A percentile compares a stretch with the other conserved stretches of the same genome.
These are phyloP conservation scores for Lactarius pseudohatsudake DNA, from an alignment of 768 basidiomycete genomes.

Conservation along the genomic window DNA sequence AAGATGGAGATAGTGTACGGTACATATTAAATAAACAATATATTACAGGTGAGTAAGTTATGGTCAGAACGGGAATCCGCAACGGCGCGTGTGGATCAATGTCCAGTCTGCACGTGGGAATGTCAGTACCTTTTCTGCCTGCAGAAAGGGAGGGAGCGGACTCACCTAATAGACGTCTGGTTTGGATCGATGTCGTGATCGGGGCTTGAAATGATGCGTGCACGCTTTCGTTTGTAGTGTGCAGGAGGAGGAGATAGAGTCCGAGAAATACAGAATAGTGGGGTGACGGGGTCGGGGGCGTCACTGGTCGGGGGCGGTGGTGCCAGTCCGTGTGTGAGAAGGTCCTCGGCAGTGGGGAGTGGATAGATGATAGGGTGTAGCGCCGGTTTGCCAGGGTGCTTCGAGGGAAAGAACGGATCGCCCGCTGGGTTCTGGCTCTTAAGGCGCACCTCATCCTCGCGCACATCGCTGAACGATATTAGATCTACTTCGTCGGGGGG, in stretches of 20 bases:
- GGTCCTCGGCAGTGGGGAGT: constrained; percentile 15
- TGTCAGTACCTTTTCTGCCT: constrained; percentile 4
- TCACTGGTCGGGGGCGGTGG: not conserved
- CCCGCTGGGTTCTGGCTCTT: not conserved
- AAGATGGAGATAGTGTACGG: constrained; percentile 1
- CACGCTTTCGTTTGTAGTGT: constrained; percentile 24
- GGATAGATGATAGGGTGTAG: constrained; percentile 23
- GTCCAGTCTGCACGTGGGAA: constrained; percentile 3
- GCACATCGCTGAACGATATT: constrained; percentile 1
- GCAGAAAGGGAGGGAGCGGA: not conserved
- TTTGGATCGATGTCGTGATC: constrained; percentile 15
- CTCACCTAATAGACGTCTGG: constrained; percentile 18
- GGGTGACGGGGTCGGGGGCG: not conserved
- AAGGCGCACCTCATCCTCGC: not conserved
- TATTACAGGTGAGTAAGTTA: constrained; percentile 4
- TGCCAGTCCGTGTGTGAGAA: constrained; percentile 16
- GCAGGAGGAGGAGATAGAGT: constrained; percentile 19
- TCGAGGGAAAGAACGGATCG: not conserved
- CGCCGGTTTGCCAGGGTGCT: not conserved
- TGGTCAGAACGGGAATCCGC: constrained; percentile 22
- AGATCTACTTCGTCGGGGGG: constrained; percentile 7
- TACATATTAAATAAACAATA: constrained; percentile 17
- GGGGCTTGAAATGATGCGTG: constrained; percentile 16
- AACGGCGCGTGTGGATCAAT: not conserved
- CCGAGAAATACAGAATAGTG: constrained; percentile 4